A percentile compares a stretch with the other conserved stretches of the same genome.
Evolutionary conservation across 73 alveolate genomes (phyloP).

Genomic region (Symbiodinium natans): DNA sequence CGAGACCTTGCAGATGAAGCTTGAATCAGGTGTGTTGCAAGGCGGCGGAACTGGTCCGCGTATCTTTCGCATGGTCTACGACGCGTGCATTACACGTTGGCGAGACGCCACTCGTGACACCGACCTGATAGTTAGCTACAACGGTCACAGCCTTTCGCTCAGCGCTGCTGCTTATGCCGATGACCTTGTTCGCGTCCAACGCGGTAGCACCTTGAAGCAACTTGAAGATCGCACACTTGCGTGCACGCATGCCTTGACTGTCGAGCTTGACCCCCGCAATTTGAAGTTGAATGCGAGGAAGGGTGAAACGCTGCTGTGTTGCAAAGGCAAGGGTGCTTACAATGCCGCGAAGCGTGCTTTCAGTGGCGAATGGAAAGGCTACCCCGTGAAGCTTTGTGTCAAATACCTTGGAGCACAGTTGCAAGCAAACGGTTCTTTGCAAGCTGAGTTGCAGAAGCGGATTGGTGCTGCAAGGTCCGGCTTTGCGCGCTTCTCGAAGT

Average conservation of each 20-base stretch:
- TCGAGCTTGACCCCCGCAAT: not conserved
- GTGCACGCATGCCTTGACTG: no score
- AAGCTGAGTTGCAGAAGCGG: not conserved
- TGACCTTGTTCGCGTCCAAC: not conserved
- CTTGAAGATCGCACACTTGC: not conserved
- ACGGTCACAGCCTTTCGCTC: not conserved
- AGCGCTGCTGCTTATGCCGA: not conserved
- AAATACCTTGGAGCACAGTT: not conserved
- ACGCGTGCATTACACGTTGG: not conserved
- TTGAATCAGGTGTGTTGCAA: not conserved
- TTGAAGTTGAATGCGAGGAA: not conserved
- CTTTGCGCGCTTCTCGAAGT: not conserved
- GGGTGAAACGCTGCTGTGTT: not conserved
- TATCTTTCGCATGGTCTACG: not conserved
- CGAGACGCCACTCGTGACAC: not conserved
- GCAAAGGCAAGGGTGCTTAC: not conserved
- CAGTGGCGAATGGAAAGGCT: not conserved
- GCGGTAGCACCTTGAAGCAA: not conserved
- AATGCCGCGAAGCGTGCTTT: not conserved
- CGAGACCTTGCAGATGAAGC: not conserved
- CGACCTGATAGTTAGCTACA: not conserved
- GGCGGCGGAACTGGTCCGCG: slow-evolving; percentile 19
- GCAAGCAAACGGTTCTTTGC: not conserved
- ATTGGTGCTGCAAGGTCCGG: not conserved
- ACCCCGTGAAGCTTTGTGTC: not conserved